phyloP scores from a whole-genome alignment of 176 grass and related monocot genomes.

The Paspalum vaginatum region DNA sequence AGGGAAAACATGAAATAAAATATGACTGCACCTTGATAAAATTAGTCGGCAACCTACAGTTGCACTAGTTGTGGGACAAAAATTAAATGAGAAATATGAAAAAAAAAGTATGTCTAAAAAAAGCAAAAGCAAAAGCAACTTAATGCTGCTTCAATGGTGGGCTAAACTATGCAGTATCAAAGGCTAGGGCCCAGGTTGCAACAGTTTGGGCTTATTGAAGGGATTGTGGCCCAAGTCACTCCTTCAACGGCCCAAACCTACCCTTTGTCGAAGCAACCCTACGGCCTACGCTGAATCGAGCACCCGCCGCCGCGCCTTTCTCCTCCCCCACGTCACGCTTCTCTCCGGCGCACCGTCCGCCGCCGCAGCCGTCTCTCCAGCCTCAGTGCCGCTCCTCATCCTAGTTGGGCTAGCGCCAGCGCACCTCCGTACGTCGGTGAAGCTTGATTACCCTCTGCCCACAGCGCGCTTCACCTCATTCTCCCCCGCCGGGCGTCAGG shows the following conservation, averaged over 20 bases:
- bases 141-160: not conserved
- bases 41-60: no score
- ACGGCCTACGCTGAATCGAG: not conserved
- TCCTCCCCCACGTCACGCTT: not conserved
- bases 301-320: not conserved
- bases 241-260: not conserved
- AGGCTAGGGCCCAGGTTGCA: not conserved
- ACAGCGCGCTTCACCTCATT: not conserved
- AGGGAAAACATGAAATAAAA: no score
- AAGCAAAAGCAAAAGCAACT: not conserved
- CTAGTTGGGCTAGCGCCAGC: not conserved
- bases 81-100: not conserved
- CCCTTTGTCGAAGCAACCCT: conserved; percentile 1
- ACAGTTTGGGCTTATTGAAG: not conserved
- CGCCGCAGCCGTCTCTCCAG: not conserved
- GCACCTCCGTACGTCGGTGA: not conserved
- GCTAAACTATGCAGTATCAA: not conserved
- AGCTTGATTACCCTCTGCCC: not conserved
- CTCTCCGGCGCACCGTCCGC: not conserved
- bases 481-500: not conserved
- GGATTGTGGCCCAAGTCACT: not conserved
- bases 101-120: no score
- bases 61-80: no score
- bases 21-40: no score
- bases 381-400: not conserved